Conservation (phyloP, 1,284 basidiomycete species). For the Paramarasmius palmivorus region DNA sequence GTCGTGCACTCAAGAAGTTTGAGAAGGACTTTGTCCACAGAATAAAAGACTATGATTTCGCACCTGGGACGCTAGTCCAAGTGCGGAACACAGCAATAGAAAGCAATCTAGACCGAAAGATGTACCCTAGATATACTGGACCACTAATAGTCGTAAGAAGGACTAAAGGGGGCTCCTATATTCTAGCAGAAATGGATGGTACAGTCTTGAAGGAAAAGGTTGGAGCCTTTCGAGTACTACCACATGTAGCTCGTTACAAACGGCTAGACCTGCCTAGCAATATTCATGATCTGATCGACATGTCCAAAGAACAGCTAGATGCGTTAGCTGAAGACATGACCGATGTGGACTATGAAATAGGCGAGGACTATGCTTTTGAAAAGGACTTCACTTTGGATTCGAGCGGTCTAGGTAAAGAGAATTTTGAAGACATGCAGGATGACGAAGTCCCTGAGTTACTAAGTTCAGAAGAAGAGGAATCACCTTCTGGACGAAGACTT, state of each 20-base stretch:
- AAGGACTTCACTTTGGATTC: neutral
- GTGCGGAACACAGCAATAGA: conserved; percentile 6
- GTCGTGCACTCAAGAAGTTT: neutral
- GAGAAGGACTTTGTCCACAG: conserved; percentile 2
- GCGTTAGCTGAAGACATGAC: conserved; percentile 4
- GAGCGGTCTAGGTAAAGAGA: no score
- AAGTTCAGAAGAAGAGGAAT: no score
- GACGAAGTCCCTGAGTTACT: neutral
- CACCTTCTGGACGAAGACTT: neutral
- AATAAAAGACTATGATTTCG: conserved; percentile 7
- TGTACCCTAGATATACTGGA: conserved; percentile 8
- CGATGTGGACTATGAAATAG: neutral
- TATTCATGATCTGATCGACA: no score
- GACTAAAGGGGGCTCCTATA: conserved; percentile 8
- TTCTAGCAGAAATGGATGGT: conserved; percentile 8
- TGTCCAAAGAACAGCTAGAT: neutral
- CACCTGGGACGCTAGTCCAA: conserved; percentile 7
- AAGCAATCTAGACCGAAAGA: conserved; percentile 8
- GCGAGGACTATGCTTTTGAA: neutral
- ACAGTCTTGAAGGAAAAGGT: conserved; percentile 6
- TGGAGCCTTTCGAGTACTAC: conserved; percentile 1
- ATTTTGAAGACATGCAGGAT: neutral
- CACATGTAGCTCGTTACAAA: conserved; percentile 3
- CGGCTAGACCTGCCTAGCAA: conserved; percentile 6
- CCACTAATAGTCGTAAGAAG: conserved; percentile 8